phyloP scores from a whole-genome alignment of 2,329 filamentous ascomycete species.

The Fusarium dimerum region DNA sequence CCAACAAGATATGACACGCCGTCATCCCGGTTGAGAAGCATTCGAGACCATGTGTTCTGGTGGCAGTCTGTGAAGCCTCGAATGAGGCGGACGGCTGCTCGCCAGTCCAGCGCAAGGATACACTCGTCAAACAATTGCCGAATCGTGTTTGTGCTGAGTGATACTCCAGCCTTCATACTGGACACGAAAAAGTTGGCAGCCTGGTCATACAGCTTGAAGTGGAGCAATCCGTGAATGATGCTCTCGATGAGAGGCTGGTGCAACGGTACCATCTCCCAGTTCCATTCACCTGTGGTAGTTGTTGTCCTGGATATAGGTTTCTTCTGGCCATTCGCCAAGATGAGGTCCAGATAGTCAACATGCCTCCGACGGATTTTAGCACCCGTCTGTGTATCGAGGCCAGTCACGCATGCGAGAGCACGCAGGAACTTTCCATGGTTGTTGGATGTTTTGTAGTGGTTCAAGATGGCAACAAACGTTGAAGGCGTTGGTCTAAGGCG shows the following conservation, averaged over 20 bases:
- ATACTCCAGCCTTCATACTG: slow-evolving; percentile 38
- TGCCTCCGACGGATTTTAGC: slow-evolving; percentile 40
- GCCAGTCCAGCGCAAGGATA: slow-evolving; percentile 44
- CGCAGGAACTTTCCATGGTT: slow-evolving; percentile 46
- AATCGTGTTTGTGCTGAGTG: slow-evolving; percentile 34
- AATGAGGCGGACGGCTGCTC: slow-evolving; percentile 33
- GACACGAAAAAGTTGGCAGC: slow-evolving; percentile 45
- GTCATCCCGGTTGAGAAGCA: slow-evolving; percentile 25
- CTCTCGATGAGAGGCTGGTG: slow-evolving; percentile 43
- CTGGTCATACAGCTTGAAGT: slow-evolving; percentile 46
- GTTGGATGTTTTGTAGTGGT: slow-evolving; percentile 47
- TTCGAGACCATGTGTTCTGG: slow-evolving; percentile 26
- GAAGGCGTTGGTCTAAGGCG: slow-evolving; percentile 48
- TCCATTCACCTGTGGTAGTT: slow-evolving; percentile 35
- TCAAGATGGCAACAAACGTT: slow-evolving; percentile 51
- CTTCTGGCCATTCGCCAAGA: slow-evolving; percentile 28
- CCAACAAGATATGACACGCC: slow-evolving; percentile 31
- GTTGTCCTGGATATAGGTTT: slow-evolving; percentile 30
- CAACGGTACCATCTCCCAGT: slow-evolving; percentile 43
- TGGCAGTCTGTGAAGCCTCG: slow-evolving; percentile 28
- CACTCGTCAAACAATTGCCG: slow-evolving; percentile 44
- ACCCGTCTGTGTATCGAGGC: slow-evolving; percentile 41
- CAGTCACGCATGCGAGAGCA: slow-evolving; percentile 48
- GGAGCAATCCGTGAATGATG: slow-evolving; percentile 50
- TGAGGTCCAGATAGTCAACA: slow-evolving; percentile 30